These are phyloP conservation scores for Imleria badia DNA, from an alignment of 768 basidiomycete species.

Conservation along the genomic window DNA sequence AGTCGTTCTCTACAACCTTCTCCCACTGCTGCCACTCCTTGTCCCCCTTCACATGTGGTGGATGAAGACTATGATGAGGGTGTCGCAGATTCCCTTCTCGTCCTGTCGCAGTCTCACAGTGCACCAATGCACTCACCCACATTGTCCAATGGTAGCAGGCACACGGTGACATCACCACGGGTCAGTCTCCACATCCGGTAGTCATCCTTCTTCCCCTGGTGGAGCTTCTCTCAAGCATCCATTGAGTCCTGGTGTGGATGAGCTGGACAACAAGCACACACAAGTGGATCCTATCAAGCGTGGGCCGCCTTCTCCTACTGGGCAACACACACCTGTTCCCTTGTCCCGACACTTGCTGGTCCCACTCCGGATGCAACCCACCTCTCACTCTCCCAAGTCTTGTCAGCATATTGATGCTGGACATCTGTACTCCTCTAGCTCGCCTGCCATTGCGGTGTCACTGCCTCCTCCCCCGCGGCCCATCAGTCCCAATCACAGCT, in stretches of 20 bases:
- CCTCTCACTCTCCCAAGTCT: conserved; percentile 67
- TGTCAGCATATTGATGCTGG: conserved; percentile 40
- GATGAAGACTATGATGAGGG: conserved; percentile 97
- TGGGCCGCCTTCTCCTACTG: conserved; percentile 51
- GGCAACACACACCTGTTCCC: conserved; percentile 54
- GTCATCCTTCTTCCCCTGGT: conserved; percentile 64
- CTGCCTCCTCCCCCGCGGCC: conserved; percentile 77
- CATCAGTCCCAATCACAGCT: conserved; percentile 52
- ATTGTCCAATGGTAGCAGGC: conserved; percentile 56
- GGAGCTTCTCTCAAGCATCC: conserved; percentile 59
- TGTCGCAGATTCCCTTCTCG: conserved; percentile 82
- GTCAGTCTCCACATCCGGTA: conserved; percentile 64
- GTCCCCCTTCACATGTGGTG: conserved; percentile 64
- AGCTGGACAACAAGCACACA: conserved; percentile 60
- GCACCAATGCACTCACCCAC: conserved; percentile 50
- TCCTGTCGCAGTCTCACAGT: conserved; percentile 48
- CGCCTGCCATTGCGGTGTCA: conserved; percentile 56
- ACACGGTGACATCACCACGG: conserved; percentile 47
- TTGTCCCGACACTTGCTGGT: conserved; percentile 69
- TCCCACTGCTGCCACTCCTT: conserved; percentile 59
- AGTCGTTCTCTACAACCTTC: conserved; percentile 69
- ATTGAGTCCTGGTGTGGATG: conserved; percentile 66
- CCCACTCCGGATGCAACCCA: conserved; percentile 70
- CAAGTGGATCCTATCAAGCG: conserved; percentile 55
- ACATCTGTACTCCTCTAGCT: conserved; percentile 42